Base-by-base conservation (phyloP, 1,139 yeast genomes). In the Protomyces arabidopsidicola region DNA sequence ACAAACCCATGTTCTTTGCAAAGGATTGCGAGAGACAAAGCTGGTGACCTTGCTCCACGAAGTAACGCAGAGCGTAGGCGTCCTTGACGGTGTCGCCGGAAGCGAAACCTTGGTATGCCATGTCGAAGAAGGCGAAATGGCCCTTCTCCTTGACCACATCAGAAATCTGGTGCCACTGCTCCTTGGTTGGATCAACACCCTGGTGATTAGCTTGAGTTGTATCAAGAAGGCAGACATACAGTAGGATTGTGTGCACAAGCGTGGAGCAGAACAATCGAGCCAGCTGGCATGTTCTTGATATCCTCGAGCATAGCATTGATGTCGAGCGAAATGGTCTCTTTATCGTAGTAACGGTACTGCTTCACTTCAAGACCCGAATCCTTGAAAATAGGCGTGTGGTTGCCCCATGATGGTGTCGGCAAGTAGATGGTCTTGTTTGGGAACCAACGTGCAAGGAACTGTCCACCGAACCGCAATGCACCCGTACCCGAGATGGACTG, bases 201-300 rank as follows among this genome's bases (percentile, higher is more conserved):
- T n/a, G 12, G 16, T 12, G 48, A 36, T 42, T 42, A 38, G 42
- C 42, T 16, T 38, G 42, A 38, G 5, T 38, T 8, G 1, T 14
- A 14, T 14, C 1, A 38, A 38, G 2, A 6, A 14, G n/a, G 42
- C 5, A 12, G 16, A n/a, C 18, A 38, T 38, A 38, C 42, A 39
- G 98, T 93, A 68, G 98, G 98, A 78, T 93, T 93, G 78, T 93
- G 98, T 67, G 98, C 97, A 75, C 98, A 90, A 22, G 97, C 93
- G 75, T 93, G 98, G 68, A 93, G 80, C 67, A 91, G 81, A 71
- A 93, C 87, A 54, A 89, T 82, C 9, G 96, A 86, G 45, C 95
- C 95, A 20, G 76, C 74, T 60, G 93, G 91, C 34, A 97, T 97
- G 35, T 75, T 66, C 65, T 82, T 79, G 69, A 93, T 85, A 67